phyloP scores from a whole-genome alignment of 371 early-diverging fungal genomes.

The Blakeslea trispora region DNA sequence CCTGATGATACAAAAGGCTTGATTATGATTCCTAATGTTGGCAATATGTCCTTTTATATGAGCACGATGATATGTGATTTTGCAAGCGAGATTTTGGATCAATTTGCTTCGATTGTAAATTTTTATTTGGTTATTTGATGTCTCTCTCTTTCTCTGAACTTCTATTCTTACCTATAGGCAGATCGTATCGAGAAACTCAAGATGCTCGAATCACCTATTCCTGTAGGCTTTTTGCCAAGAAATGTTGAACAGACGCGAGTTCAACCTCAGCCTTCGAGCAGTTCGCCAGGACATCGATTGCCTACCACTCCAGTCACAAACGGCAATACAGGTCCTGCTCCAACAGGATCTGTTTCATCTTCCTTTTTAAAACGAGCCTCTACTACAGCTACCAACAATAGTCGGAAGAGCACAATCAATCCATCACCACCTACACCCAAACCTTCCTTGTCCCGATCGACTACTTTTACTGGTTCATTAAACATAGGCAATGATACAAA shows the following conservation, averaged over 20 bases:
- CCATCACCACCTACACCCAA: constrained; percentile 25
- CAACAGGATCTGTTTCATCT: constrained; percentile 14
- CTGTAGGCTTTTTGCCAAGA: constrained; percentile 14
- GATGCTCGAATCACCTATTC: constrained; percentile 42
- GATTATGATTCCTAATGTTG: constrained; percentile 82
- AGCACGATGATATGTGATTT: constrained; percentile 76
- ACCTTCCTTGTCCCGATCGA: constrained; percentile 24
- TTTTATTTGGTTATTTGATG: too few relatives aligned
- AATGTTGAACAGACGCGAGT: constrained; percentile 1
- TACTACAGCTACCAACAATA: constrained; percentile 9
- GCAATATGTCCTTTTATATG: constrained; percentile 76
- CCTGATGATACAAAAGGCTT: constrained; percentile 74
- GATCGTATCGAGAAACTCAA: constrained; percentile 39
- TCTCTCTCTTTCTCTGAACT: too few relatives aligned
- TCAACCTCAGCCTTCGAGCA: constrained; percentile 17
- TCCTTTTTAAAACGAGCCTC: constrained; percentile 30
- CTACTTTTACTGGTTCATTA: constrained; percentile 12
- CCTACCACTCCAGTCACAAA: neutral
- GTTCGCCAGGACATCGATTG: constrained; percentile 9
- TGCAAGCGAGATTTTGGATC: constrained; percentile 67
- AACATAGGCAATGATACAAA: neutral
- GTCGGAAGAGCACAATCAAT: neutral
- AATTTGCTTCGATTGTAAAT: constrained; percentile 43
- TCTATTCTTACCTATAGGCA: constrained; percentile 24
- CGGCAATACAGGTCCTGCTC: constrained; percentile 6